phyloP scores from a whole-genome alignment of 768 basidiomycete species.

The Galerina marginata region DNA sequence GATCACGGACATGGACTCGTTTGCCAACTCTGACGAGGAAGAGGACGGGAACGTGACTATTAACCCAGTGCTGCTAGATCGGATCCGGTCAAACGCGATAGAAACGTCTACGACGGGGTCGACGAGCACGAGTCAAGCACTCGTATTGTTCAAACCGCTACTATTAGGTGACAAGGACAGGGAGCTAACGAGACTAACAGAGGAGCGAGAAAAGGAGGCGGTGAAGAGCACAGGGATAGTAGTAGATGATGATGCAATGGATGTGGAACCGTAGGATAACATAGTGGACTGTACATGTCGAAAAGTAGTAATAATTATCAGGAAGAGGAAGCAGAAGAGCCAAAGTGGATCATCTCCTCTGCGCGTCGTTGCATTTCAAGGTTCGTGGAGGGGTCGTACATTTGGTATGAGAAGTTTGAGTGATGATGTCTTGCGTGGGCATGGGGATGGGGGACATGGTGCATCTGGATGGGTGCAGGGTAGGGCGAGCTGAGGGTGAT shows the following conservation, averaged over 20 bases:
- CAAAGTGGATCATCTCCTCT: conserved; percentile 56
- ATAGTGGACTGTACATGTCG: conserved; percentile 21
- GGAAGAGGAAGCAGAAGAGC: conserved; percentile 37
- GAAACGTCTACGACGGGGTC: conserved; percentile 17
- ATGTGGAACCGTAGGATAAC: conserved; percentile 46
- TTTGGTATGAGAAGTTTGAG: conserved; percentile 42
- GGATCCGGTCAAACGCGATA: conserved; percentile 41
- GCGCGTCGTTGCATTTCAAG: conserved; percentile 47
- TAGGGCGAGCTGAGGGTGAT: conserved; percentile 66
- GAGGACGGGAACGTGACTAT: conserved; percentile 38
- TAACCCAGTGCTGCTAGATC: conserved; percentile 50
- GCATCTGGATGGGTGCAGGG: conserved; percentile 63
- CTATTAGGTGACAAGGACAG: conserved; percentile 25
- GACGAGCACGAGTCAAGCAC: conserved; percentile 45
- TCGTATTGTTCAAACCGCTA: conserved; percentile 59
- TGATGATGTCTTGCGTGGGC: conserved; percentile 79
- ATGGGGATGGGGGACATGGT: conserved; percentile 82
- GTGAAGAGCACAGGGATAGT: conserved; percentile 14
- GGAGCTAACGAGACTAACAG: conserved; percentile 19
- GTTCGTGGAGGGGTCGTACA: conserved; percentile 42
- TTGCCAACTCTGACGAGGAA: conserved; percentile 48
- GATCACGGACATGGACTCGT: conserved; percentile 62
- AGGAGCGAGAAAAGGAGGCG: conserved; percentile 11
- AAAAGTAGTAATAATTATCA: conserved; percentile 23
- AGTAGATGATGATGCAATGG: conserved; percentile 54